Base-by-base conservation (phyloP, 177 flowering plant genomes). In the Vitis hybrid region DNA sequence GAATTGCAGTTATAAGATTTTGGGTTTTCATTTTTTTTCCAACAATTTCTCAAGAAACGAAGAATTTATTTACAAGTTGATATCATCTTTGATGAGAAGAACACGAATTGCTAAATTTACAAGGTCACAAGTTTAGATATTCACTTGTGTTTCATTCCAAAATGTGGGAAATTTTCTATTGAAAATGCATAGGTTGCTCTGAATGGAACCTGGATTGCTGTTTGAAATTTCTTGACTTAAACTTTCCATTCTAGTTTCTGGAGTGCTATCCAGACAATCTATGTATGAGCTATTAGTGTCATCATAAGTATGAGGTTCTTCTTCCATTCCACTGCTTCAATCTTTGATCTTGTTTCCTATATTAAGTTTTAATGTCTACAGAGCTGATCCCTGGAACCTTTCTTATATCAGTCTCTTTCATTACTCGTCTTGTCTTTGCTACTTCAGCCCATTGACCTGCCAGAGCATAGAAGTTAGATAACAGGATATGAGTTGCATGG, bases 381-480 rank as follows among this genome's bases (percentile, higher is more conserved):
- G 31, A 68, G 71, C 80, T 79, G 57, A 71, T 57, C 61, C 84
- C 84, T 9, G 49, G 67, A 64, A 66, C 65, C 71, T 79, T 82
- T 67, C 51, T 75, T 64, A 58, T 62, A 71, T 75, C 49, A 12
- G 66, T 59, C 13, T 57, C 70, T 59, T 75, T 73, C 76, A 69
- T 66, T 47, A 62, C 62, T 65, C 69, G 64, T 70, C 82, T 77
- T 33, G 52, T 70, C 67, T 77, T 69, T 17, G 13, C 66, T 19
- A 77, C 80, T 67, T 72, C 62, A 58, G 70, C 57, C 82, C 85
- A 82, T 12, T 44, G 75, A 60, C 80, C 79, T 13, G 73, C 67
- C 17, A 54, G 51, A 51, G 80, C 77, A 56, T 79, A 82, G 71
- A 82, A 79, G 62, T 79, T 77, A 15, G 82, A 80, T 71, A 77